Evolutionary conservation across 2,329 filamentous ascomycete genomes (phyloP), one percentile per base, ranked within the genome.

Genomic region (Hypocreales sp.): DNA sequence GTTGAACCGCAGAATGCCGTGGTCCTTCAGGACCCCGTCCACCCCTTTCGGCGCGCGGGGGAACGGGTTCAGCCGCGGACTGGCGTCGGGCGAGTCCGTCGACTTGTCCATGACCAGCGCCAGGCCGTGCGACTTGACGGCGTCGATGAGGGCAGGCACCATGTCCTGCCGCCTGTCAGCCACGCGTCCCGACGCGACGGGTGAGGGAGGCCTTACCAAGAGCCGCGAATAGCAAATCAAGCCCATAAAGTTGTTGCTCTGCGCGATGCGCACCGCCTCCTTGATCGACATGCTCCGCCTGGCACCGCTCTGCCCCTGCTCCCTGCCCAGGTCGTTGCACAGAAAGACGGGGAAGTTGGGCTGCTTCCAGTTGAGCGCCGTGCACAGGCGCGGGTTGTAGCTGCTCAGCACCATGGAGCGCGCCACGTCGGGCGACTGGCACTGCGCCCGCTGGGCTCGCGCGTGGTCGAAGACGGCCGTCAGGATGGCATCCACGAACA

Each of bases 171-270:
- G 28, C 14, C 4, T 9, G 26, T 50, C 36, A 51, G 36, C 26
- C 14, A 8, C 10, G 15, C 17, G 7, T n/a, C 8, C 4, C n/a
- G 4, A 7, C 4, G 4, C 12, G 8, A 15, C 8, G 12, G 14
- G 6, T 15, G 15, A 24, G n/a, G 11, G 23, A 16, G 27, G 18
- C 65, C 77, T 45, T 64, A 92, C 83, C 60, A 98, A 54, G 36
- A 98, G 62, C 39, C 79, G 71, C 18, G 82, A 87, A 40, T 77
- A 84, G 55, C 86, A 94, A 33, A 95, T 81, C 44, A 98, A 51
- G 4, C 90, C 90, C 90, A 98, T 98, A 39, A 98, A 82, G 49
- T 98, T 98, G 50, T 98, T 98, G 47, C 77, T 81, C 52, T 92
- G 80, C 14, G 87, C 86, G 45, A 92, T 83, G 36, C 86, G 71